Conservation (phyloP, 148 eudicot species). For the Agrostemma githago region DNA sequence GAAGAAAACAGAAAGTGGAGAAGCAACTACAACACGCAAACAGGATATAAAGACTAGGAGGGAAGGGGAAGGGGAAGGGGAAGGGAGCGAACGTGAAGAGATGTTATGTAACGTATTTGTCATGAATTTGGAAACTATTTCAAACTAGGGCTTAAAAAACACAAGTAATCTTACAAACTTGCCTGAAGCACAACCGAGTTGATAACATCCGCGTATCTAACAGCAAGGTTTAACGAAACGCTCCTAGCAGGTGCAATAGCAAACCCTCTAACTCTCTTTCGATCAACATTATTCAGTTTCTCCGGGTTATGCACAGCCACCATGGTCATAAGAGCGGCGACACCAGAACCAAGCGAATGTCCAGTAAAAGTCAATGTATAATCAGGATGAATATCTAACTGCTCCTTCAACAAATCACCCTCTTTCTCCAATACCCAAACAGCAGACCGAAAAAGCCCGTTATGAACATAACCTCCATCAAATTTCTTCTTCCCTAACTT, state of each 20-base stretch:
- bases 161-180: conserved; percentile 12
- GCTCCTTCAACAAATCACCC: conserved; percentile 54
- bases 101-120: no score
- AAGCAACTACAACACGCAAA: no score
- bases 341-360: conserved; percentile 97
- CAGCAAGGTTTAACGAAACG: conserved; percentile 91
- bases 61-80: not conserved
- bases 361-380: conserved; percentile 82
- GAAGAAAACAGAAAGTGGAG: no score
- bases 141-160: not conserved
- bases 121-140: no score
- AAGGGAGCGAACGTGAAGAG: not conserved
- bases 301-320: conserved; percentile 64
- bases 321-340: conserved; percentile 74
- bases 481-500: conserved; percentile 79
- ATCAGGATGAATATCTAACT: conserved; percentile 55
- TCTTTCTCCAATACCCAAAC: conserved; percentile 69
- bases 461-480: conserved; percentile 96
- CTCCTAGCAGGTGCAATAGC: conserved; percentile 98
- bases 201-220: conserved; percentile 94
- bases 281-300: conserved; percentile 57
- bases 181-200: conserved; percentile 95
- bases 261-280: conserved; percentile 77
- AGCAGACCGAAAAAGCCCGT: conserved; percentile 81
- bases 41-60: no score